Conservation (phyloP, 805 yeast genomes). For the Lipomyces yamanashiensis region DNA sequence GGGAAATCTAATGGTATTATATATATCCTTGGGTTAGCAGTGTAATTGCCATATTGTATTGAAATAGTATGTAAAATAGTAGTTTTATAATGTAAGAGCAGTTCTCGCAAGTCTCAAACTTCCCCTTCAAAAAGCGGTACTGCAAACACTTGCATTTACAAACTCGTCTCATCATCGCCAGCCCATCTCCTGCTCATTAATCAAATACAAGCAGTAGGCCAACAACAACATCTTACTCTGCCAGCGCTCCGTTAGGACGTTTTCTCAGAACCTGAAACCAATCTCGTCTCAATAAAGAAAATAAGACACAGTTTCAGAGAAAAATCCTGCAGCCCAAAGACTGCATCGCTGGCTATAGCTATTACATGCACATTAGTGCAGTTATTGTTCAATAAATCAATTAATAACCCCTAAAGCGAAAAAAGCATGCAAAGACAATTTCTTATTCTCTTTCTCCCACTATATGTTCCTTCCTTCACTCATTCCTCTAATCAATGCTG, state of each 20-base stretch:
- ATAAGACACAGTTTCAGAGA: background rate
- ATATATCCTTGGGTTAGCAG: conserved; percentile 5
- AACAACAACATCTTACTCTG: conserved; percentile 12
- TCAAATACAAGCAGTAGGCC: background rate
- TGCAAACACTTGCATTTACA: conserved; percentile 28
- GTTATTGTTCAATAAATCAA: background rate
- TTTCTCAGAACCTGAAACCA: background rate
- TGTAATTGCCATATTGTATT: background rate
- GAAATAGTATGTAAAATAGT: too few species aligned
- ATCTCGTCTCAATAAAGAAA: too few species aligned
- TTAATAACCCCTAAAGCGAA: conserved; percentile 1
- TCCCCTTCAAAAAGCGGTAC: background rate
- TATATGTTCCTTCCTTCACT: background rate
- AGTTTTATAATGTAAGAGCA: conserved; percentile 23
- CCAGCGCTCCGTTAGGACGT: conserved; percentile 40
- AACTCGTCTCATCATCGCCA: background rate
- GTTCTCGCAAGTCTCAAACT: conserved; percentile 29
- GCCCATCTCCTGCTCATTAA: background rate
- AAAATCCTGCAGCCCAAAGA: conserved; percentile 36
- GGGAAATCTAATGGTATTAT: too few species aligned
- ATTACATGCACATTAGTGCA: conserved; percentile 2
- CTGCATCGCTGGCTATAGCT: conserved; percentile 36
- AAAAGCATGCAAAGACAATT: background rate
- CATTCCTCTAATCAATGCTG: background rate
- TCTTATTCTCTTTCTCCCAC: background rate